phyloP scores from a whole-genome alignment of 23 red algal genomes.

The Gracilaria caudata region DNA sequence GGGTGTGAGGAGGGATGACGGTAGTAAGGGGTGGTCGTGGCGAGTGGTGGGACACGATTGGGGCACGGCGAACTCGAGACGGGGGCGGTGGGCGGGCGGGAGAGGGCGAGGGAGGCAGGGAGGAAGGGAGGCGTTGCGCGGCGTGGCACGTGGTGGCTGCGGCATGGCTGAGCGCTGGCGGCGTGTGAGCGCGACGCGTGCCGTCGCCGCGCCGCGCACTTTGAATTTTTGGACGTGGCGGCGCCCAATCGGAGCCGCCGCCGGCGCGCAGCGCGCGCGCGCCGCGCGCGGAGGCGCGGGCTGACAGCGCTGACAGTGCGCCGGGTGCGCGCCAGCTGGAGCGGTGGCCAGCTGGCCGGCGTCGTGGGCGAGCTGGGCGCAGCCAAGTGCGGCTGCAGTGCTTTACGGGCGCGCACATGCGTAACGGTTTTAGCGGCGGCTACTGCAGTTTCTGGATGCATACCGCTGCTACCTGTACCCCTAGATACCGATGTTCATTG shows the following conservation, averaged over 20 bases:
- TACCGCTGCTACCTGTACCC: too few relatives aligned
- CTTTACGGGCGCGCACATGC: neutral
- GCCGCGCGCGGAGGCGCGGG: neutral
- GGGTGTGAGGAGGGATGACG: neutral
- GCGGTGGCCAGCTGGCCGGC: too few relatives aligned
- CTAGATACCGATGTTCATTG: too few relatives aligned
- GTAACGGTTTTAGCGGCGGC: too few relatives aligned
- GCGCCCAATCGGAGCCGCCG: neutral
- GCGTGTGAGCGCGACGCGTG: constrained; percentile 7
- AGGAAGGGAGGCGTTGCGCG: neutral
- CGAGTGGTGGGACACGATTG: constrained; percentile 2
- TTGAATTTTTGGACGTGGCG: constrained; percentile 30
- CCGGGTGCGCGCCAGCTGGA: neutral
- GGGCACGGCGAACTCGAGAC: neutral
- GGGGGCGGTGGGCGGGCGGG: neutral
- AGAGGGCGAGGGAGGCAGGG: neutral
- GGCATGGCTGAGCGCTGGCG: constrained; percentile 23
- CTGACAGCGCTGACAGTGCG: neutral
- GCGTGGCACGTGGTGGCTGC: constrained; percentile 29
- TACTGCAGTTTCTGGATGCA: too few relatives aligned
- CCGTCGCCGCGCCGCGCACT: neutral
- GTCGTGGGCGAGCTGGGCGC: too few relatives aligned
- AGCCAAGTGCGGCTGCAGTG: too few relatives aligned
- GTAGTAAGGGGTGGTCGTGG: neutral
- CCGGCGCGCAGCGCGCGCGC: neutral